Conservation (phyloP, 768 basidiomycete species). For the Hygrocybe punicea region DNA sequence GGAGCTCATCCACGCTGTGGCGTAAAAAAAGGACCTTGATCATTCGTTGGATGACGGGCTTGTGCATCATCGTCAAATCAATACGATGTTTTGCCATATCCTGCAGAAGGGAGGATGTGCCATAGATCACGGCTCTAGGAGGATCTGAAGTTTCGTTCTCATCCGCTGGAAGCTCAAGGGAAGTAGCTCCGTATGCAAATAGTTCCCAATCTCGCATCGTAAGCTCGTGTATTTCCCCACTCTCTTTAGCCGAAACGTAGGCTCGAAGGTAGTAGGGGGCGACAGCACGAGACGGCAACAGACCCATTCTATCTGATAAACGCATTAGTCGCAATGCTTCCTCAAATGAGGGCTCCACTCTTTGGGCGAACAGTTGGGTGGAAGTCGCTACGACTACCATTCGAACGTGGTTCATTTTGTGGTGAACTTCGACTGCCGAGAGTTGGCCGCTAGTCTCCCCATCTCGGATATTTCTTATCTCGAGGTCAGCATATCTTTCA, state of each 20-base stretch:
- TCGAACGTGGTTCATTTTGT: background rate
- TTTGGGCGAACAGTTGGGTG: background rate
- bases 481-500: background rate
- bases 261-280: constrained; percentile 43
- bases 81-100: constrained; percentile 36
- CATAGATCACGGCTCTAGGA: constrained; percentile 21
- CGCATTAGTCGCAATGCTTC: constrained; percentile 35
- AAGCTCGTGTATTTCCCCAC: constrained; percentile 32
- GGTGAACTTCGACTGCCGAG: background rate
- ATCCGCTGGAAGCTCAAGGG: constrained; percentile 15
- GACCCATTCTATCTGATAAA: constrained; percentile 31
- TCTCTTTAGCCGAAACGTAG: constrained; percentile 39
- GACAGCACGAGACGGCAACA: constrained; percentile 33
- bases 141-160: background rate
- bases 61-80: constrained; percentile 29
- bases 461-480: background rate
- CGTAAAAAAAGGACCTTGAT: constrained; percentile 25
- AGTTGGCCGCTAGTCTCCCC: background rate
- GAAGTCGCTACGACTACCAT: background rate
- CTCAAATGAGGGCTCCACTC: constrained; percentile 20
- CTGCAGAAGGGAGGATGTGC: constrained; percentile 43
- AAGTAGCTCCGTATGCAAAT: constrained; percentile 42
- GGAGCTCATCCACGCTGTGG: constrained; percentile 24
- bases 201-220: constrained; percentile 44
- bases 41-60: constrained; percentile 23